phyloP scores from a whole-genome alignment of 768 basidiomycete species.

The Termitomyces sp. region DNA sequence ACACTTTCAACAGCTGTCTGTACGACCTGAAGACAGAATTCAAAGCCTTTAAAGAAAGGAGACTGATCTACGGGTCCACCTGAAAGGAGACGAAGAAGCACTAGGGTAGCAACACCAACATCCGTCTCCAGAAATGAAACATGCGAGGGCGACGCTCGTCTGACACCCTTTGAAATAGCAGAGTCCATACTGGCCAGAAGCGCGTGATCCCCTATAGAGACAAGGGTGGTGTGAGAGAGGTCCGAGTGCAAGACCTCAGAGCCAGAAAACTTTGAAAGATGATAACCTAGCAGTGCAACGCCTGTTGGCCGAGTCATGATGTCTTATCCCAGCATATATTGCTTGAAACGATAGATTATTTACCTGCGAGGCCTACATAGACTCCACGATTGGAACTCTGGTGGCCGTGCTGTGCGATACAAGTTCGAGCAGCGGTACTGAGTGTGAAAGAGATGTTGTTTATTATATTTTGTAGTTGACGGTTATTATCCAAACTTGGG shows the following conservation, averaged over 20 bases:
- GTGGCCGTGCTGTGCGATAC: conserved; percentile 1
- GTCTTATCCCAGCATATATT: background rate
- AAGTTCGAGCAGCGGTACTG: background rate
- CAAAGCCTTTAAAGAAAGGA: conserved; percentile 19
- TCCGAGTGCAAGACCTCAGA: background rate
- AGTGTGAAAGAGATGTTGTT: conserved; percentile 6
- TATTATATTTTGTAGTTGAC: conserved; percentile 10
- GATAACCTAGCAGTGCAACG: conserved; percentile 7
- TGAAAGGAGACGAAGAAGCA: conserved; percentile 27
- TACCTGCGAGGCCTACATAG: conserved; percentile 17
- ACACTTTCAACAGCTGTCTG: conserved; percentile 18
- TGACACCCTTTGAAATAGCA: background rate
- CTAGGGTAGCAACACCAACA: conserved; percentile 35
- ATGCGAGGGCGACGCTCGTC: conserved; percentile 14
- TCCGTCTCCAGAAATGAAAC: conserved; percentile 40
- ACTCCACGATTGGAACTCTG: conserved; percentile 5
- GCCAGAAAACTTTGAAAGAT: background rate
- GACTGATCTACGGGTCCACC: background rate
- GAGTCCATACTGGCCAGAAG: conserved; percentile 6
- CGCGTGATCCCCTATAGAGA: background rate
- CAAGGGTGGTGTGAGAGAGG: background rate
- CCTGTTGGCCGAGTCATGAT: conserved; percentile 1
- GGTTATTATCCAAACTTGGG: conserved; percentile 7
- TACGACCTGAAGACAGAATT: conserved; percentile 23
- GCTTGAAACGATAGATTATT: background rate